These are phyloP conservation scores for Santalum album DNA, from an alignment of 164 flowering plant genomes.

Conservation along the genomic window DNA sequence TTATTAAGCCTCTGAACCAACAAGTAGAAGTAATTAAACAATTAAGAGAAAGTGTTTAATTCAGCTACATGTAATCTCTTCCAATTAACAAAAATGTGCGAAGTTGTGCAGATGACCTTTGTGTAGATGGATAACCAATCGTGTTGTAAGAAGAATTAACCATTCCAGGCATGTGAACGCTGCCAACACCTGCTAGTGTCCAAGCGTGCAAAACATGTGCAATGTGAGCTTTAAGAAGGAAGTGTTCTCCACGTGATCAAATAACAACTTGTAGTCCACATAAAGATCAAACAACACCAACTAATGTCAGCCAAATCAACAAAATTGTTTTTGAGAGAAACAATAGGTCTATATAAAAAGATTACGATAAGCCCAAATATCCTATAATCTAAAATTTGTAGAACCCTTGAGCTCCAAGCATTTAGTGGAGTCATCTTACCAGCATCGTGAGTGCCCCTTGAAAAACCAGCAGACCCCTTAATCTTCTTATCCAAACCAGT, in stretches of 20 bases:
- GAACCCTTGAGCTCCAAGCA: not conserved
- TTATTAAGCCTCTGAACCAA: constrained; percentile 22
- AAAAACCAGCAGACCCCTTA: constrained; percentile 34
- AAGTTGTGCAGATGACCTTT: constrained; percentile 95
- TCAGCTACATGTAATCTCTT: constrained; percentile 24
- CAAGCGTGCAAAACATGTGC: constrained; percentile 96
- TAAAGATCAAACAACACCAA: constrained; percentile 10
- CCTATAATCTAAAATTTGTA: not conserved
- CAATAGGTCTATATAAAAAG: not conserved
- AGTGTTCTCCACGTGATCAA: constrained; percentile 49
- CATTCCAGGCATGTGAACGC: constrained; percentile 92
- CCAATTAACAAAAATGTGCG: constrained; percentile 50
- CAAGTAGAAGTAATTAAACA: constrained; percentile 14
- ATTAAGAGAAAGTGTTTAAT: constrained; percentile 14
- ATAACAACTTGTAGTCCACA: constrained; percentile 16
- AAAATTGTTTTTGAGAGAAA: not conserved
- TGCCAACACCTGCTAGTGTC: constrained; percentile 98
- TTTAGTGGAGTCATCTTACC: constrained; percentile 36
- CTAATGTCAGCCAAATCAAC: constrained; percentile 4
- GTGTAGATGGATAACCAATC: constrained; percentile 90
- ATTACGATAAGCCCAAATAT: not conserved
- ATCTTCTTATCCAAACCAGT: constrained; percentile 56
- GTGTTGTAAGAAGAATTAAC: constrained; percentile 86
- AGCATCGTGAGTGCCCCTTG: constrained; percentile 40
- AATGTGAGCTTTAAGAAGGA: constrained; percentile 65